Base-by-base conservation (phyloP, 1,284 basidiomycete species). In the Grifola frondosa region DNA sequence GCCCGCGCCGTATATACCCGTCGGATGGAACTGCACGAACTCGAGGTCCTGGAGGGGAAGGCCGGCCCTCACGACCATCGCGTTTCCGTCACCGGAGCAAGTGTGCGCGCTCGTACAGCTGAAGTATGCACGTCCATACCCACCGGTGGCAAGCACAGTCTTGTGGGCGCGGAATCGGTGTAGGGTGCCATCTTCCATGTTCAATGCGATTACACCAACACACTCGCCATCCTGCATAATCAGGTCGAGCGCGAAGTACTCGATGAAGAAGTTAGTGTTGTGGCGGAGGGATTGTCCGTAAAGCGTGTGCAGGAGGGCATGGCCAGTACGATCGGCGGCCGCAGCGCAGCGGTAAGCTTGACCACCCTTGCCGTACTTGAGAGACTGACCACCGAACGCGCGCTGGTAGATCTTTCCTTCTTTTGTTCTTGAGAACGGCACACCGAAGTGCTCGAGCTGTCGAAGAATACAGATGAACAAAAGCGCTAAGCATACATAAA, bases 381-480 rank as follows among this genome's bases (percentile, higher is more conserved):
- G 75, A 15, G 96, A 99, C 68, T 99, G 97, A 55, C 97, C 97
- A 71, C 97, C 97, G 64, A 99, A 99, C 26, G 97, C 97, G 65
- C 97, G 91, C 69, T 99, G 97, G 73, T 99, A 99, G 64, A 99
- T 99, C 75, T 99, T 99, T 61, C 97, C 97, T 56, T 99, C 97
- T 68, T 94, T 91, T 47, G 97, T 99, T 60, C 97, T 85, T 35
- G 97, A 99, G 77, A 99, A 99, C 28, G 97, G 97, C 11, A 99
- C 90, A 72, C 97, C 97, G 62, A 88, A 99, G 74, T 98, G 96
- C 70, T 99, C 97, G 54, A 99, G 88, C 91, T 98, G 66, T 9
- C 37, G 10, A 24, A 15, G 43, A 4, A 26, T 21, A 26, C 44
- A 17, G 26, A 31, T 34, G 30, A 6, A 34, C 19, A 39, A 17